Conservation (phyloP, 345 rosid species). For the Mercurialis annua region DNA sequence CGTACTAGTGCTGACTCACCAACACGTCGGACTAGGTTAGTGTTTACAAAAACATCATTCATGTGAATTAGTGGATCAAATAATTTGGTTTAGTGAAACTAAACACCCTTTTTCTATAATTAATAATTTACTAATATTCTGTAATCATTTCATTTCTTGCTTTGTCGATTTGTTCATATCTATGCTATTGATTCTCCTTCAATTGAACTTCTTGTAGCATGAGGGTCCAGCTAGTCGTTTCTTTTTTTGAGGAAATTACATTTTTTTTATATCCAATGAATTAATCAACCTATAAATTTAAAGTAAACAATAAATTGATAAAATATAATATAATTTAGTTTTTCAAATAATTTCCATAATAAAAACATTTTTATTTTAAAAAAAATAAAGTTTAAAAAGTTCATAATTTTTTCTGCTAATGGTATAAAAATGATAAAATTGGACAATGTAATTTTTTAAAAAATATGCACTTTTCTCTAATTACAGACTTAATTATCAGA, state of each 20-base stretch:
- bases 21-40: slow-evolving; percentile 9
- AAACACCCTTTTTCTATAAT: neutral
- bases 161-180: neutral
- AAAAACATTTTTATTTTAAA: no score
- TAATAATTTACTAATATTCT: neutral
- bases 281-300: no score
- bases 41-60: neutral
- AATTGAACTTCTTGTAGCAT: neutral
- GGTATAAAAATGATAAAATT: no score
- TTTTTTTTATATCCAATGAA: no score
- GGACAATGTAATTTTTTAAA: no score
- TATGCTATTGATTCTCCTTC: neutral
- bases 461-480: no score
- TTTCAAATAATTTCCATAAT: no score
- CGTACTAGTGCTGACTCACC: slow-evolving; percentile 20
- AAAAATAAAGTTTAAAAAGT: no score
- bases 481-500: no score
- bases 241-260: neutral
- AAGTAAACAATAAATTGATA: no score
- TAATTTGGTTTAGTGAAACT: neutral
- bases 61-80: slow-evolving; percentile 2
- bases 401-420: no score
- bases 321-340: no score
- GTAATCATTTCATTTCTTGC: neutral
- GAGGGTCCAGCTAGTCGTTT: neutral